phyloP scores from a whole-genome alignment of 2,329 filamentous ascomycete species.

The Elsinoe australis region DNA sequence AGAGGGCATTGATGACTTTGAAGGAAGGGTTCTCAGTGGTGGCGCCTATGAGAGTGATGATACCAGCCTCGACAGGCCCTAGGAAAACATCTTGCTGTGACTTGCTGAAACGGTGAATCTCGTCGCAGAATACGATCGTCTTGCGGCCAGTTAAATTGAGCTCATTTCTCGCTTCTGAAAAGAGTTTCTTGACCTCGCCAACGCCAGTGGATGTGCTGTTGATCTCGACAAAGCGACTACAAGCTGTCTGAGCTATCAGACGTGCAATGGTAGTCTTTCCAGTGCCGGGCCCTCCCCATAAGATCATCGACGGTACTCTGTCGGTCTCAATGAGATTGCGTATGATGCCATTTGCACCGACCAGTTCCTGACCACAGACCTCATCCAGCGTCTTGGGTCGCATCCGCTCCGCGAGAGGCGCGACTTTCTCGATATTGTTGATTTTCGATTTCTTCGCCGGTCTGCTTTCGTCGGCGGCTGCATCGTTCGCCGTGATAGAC shows the following conservation, averaged over 20 bases:
- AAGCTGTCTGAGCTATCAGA: constrained; percentile 75
- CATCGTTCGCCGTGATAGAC: no score
- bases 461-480: neutral
- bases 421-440: constrained; percentile 57
- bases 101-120: constrained; percentile 88
- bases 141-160: constrained; percentile 72
- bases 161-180: constrained; percentile 75
- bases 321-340: constrained; percentile 79
- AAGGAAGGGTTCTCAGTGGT: constrained; percentile 97
- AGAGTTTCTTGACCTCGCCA: constrained; percentile 85
- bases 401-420: constrained; percentile 90
- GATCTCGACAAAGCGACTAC: constrained; percentile 86
- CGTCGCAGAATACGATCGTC: constrained; percentile 96
- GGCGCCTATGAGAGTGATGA: constrained; percentile 84
- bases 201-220: constrained; percentile 87
- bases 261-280: constrained; percentile 89
- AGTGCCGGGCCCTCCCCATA: constrained; percentile 78
- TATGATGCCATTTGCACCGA: constrained; percentile 75
- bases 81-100: constrained; percentile 92
- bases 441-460: constrained; percentile 58
- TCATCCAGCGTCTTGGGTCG: constrained; percentile 75
- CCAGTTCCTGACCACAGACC: constrained; percentile 84
- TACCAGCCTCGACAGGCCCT: constrained; percentile 81
- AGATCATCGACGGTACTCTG: constrained; percentile 85
- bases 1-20: constrained; percentile 77